phyloP scores from a whole-genome alignment of 2,329 filamentous ascomycete genomes.

The Cladophialophora immunda region DNA sequence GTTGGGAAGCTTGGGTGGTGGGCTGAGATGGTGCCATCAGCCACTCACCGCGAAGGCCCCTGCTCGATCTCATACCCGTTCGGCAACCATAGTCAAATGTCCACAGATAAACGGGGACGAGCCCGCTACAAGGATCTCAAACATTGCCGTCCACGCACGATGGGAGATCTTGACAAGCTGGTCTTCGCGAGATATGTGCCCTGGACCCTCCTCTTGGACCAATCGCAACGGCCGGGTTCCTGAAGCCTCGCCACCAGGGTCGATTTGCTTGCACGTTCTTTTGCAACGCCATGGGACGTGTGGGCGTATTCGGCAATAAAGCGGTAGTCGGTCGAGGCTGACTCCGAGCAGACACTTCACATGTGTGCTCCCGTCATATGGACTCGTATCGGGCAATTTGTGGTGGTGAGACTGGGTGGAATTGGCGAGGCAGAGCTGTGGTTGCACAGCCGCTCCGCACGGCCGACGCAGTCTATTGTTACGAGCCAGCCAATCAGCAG shows the following conservation, averaged over 20 bases:
- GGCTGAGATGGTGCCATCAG: not conserved
- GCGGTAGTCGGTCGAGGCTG: not conserved
- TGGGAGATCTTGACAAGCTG: conserved; percentile 2
- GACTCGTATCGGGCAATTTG: no score
- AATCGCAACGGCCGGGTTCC: not conserved
- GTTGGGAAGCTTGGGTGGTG: not conserved
- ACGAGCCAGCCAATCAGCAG: conserved; percentile 18
- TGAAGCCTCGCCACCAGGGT: not conserved
- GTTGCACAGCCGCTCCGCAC: conserved; percentile 11
- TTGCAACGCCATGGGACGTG: not conserved
- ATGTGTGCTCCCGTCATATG: no score
- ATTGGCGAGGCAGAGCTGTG: not conserved
- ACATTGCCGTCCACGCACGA: not conserved
- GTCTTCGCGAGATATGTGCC: not conserved
- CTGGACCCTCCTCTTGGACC: not conserved
- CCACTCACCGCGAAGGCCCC: not conserved
- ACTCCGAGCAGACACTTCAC: not conserved
- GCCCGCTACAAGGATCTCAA: not conserved
- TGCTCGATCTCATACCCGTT: not conserved
- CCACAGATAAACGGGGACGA: not conserved
- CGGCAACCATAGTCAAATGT: no score
- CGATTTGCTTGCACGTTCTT: not conserved
- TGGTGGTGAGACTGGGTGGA: not conserved
- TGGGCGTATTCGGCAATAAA: not conserved
- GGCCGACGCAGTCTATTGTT: not conserved